Evolutionary conservation across 306 rosid species (phyloP).

Genomic region (Cicer arietinum): DNA sequence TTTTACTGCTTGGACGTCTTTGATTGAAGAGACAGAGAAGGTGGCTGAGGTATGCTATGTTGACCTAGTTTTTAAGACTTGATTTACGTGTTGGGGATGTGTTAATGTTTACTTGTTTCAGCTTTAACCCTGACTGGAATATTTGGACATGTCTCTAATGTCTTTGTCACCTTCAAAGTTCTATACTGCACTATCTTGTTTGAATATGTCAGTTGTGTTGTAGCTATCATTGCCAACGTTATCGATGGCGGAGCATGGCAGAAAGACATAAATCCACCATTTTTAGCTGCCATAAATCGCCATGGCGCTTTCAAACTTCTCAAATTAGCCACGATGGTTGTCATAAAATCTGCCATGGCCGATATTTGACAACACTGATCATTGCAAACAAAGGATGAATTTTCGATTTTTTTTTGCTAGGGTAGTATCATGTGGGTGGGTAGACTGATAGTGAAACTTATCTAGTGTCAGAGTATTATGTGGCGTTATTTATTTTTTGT

Average conservation of each 20-base stretch:
- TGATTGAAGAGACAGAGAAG: conserved; percentile 97
- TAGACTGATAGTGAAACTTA: conserved; percentile 12
- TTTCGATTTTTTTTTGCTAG: conserved; percentile 19
- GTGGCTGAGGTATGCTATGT: conserved; percentile 72
- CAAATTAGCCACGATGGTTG: too few species aligned
- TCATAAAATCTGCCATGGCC: too few species aligned
- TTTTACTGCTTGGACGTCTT: conserved; percentile 92
- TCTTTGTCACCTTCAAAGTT: not conserved
- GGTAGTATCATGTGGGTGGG: conserved; percentile 12
- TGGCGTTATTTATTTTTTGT: not conserved
- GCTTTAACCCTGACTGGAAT: conserved; percentile 13
- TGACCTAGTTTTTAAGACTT: not conserved
- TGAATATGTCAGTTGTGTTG: conserved; percentile 9
- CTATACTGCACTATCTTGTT: conserved; percentile 19
- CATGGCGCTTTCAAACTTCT: too few species aligned
- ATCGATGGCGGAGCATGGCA: too few species aligned
- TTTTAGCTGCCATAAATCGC: too few species aligned
- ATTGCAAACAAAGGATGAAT: not conserved
- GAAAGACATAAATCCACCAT: too few species aligned
- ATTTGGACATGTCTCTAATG: conserved; percentile 14
- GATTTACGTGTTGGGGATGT: not conserved
- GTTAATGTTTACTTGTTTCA: not conserved
- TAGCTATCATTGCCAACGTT: conserved; percentile 4
- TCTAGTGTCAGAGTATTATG: conserved; percentile 12
- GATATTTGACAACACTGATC: too few species aligned